A percentile compares a stretch with the other conserved stretches of the same genome.
Evolutionary conservation across 176 grass and related monocot species (phyloP).

Genomic region (Zea luxurians): DNA sequence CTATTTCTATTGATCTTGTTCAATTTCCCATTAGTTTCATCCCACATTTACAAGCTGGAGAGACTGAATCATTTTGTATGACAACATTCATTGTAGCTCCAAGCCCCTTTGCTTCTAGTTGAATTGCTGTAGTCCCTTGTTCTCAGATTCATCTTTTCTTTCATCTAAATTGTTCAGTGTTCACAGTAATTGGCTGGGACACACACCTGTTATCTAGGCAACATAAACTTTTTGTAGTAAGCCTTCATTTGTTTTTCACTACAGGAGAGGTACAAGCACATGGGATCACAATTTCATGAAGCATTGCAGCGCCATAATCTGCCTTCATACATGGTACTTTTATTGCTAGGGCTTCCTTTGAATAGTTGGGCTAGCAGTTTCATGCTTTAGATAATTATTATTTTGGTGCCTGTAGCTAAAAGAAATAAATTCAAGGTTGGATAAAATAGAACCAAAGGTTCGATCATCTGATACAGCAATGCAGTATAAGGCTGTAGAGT

Average conservation of each 20-base stretch:
- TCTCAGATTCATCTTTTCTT: constrained; percentile 22
- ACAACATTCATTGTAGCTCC: not conserved
- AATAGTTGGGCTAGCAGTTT: constrained; percentile 22
- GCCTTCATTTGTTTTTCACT: constrained; percentile 39
- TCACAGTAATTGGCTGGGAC: not conserved
- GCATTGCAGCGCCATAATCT: constrained; percentile 90
- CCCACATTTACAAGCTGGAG: not conserved
- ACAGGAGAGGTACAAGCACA: constrained; percentile 88
- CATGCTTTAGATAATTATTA: constrained; percentile 19
- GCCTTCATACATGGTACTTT: constrained; percentile 79
- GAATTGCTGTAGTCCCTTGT: not conserved
- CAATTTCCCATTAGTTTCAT: constrained; percentile 15
- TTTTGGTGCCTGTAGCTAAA: constrained; percentile 68
- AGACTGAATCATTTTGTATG: constrained; percentile 8
- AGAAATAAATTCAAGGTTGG: constrained; percentile 85
- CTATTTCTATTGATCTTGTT: not conserved
- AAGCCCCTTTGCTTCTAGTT: not conserved
- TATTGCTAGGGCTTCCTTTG: constrained; percentile 1
- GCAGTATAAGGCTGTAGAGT: constrained; percentile 50
- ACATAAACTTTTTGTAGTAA: not conserved
- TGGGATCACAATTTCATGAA: constrained; percentile 93
- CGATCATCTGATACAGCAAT: constrained; percentile 55
- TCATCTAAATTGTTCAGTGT: constrained; percentile 10
- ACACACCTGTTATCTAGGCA: not conserved
- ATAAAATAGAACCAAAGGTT: constrained; percentile 83